phyloP scores from a whole-genome alignment of 2,329 filamentous ascomycete genomes.

The Fusarium sp. region DNA sequence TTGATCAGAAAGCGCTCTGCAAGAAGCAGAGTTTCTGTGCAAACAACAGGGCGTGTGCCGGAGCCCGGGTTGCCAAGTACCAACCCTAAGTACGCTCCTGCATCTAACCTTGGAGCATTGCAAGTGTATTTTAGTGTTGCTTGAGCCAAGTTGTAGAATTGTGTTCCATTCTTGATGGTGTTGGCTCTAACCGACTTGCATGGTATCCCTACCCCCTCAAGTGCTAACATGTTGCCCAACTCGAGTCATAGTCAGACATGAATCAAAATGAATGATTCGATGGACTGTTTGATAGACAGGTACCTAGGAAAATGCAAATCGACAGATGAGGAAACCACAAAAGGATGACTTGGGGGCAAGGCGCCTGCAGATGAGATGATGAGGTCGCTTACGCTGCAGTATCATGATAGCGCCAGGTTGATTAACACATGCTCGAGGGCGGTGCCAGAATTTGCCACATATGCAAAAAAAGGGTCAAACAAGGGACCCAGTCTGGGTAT shows the following conservation, averaged over 20 bases:
- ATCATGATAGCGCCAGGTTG: conserved; percentile 4
- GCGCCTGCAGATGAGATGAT: conserved; percentile 6
- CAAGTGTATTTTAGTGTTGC: neutral
- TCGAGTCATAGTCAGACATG: conserved; percentile 24
- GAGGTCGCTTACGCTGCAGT: conserved; percentile 13
- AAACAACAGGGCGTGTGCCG: conserved; percentile 9
- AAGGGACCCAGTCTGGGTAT: conserved; percentile 36
- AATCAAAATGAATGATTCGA: conserved; percentile 20
- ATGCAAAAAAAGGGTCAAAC: conserved; percentile 15
- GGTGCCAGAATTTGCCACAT: conserved; percentile 5
- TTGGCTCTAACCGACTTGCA: conserved; percentile 14
- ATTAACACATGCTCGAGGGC: conserved; percentile 8
- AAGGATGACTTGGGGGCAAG: conserved; percentile 12
- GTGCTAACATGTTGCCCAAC: conserved; percentile 9
- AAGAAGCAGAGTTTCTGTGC: conserved; percentile 1
- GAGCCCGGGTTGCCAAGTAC: conserved; percentile 3
- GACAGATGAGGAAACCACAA: conserved; percentile 13
- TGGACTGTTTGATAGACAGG: conserved; percentile 6
- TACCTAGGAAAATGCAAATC: conserved; percentile 17
- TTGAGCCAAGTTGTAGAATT: neutral
- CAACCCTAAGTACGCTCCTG: neutral
- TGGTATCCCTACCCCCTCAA: conserved; percentile 8
- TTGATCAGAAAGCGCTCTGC: conserved; percentile 3
- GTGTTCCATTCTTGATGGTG: conserved; percentile 15
- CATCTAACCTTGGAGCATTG: neutral